Percentiles rank a stretch among this genome's conserved stretches.
These are phyloP conservation scores for Mycena crocata DNA, from an alignment of 768 basidiomycete genomes.

Conservation along the genomic window DNA sequence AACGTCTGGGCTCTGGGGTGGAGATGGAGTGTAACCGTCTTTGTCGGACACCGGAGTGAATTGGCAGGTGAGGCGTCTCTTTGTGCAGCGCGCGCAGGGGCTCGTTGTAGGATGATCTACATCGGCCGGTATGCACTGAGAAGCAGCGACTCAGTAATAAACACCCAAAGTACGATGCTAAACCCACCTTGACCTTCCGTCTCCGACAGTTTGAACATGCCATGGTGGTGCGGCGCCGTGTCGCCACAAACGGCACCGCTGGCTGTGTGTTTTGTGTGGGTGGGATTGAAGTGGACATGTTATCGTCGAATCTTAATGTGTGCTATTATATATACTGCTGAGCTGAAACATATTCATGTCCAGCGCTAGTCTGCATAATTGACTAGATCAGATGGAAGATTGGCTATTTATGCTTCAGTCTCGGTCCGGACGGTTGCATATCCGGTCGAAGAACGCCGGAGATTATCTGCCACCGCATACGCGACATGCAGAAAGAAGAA, in stretches of 20 bases:
- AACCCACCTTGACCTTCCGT: neutral
- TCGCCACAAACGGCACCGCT: neutral
- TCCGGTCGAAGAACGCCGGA: too few relatives aligned
- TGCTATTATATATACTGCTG: too few relatives aligned
- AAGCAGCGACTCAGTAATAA: neutral
- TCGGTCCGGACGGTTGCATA: too few relatives aligned
- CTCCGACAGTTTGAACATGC: neutral
- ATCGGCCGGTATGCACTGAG: slow-evolving; percentile 8
- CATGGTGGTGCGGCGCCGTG: neutral
- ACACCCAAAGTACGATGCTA: neutral
- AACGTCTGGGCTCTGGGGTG: neutral
- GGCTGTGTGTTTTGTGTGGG: too few relatives aligned
- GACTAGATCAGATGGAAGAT: too few relatives aligned
- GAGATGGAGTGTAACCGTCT: neutral
- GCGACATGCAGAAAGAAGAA: too few relatives aligned
- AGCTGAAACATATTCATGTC: too few relatives aligned
- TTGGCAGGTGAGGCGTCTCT: neutral
- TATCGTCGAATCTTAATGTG: too few relatives aligned
- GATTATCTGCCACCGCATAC: too few relatives aligned
- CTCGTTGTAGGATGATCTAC: slow-evolving; percentile 14
- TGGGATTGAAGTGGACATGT: too few relatives aligned
- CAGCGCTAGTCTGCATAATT: too few relatives aligned
- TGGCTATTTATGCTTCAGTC: too few relatives aligned
- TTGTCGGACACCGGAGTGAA: neutral
- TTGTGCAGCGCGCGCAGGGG: slow-evolving; percentile 8